A percentile compares a stretch with the other conserved stretches of the same genome.
Conservation (phyloP, 805 yeast genomes). For the Scheffersomyces amazonensis region DNA sequence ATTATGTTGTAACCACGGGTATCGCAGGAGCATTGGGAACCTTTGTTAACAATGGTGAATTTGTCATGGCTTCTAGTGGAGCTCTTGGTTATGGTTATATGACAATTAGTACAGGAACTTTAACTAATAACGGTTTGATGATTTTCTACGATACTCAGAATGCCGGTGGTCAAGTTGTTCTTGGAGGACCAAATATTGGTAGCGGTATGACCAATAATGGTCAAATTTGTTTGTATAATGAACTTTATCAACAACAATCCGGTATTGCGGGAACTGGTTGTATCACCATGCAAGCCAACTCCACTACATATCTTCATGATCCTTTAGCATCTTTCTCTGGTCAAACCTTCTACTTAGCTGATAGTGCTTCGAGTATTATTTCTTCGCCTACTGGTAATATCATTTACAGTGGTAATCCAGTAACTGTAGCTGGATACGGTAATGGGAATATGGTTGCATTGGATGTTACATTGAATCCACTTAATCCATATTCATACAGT, state of each 20-base stretch:
- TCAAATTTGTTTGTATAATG: constrained; percentile 21
- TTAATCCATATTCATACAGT: neutral
- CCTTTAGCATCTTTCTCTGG: constrained; percentile 8
- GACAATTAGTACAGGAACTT: constrained; percentile 8
- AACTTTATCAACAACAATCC: constrained; percentile 15
- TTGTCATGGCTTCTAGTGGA: constrained; percentile 19
- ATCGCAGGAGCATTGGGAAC: too few relatives aligned
- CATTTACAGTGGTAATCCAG: constrained; percentile 11
- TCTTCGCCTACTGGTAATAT: constrained; percentile 8
- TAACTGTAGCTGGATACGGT: constrained; percentile 21
- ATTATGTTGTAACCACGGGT: constrained; percentile 9
- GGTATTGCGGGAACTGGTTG: constrained; percentile 20
- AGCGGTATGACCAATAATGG: constrained; percentile 18
- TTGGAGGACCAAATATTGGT: constrained; percentile 7
- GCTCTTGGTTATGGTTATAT: constrained; percentile 11
- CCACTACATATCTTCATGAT: constrained; percentile 6
- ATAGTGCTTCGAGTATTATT: constrained; percentile 11
- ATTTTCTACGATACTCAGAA: constrained; percentile 6
- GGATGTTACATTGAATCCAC: neutral
- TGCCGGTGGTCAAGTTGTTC: neutral
- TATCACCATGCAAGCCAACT: constrained; percentile 11
- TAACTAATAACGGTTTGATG: constrained; percentile 15
- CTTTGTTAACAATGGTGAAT: constrained; percentile 20
- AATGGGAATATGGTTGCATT: constrained; percentile 15
- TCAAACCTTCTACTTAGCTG: constrained; percentile 14